Evolutionary conservation across 75 land plant species (phyloP), one percentile per base, ranked within the genome.

Genomic region (Cunninghamia lanceolata): DNA sequence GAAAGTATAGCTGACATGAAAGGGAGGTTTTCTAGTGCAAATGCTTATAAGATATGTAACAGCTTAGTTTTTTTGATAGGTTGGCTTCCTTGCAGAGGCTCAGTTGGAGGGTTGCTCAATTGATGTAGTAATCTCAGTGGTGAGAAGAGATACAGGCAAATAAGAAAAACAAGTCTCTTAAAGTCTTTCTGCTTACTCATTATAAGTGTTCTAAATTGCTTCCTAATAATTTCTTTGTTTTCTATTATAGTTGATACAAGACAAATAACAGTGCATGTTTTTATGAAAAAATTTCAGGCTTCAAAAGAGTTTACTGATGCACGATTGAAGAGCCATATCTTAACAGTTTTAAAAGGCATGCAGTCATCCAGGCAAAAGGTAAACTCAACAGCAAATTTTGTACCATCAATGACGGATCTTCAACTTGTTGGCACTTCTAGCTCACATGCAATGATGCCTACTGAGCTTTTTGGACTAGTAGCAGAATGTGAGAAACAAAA

Each of bases 51-150:
- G 77, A 15, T 17, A 52, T 85, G 50, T 39, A 28, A 32, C 32
- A 15, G 56, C 2, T 75, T 7, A 32, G 4, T 53, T 38, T 45
- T 79, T 85, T 85, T 87, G 46, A 39, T 75, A 98, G 99, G 99
- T 98, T 90, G 99, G 99, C 1, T 98, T 98, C 86, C 82, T 98
- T 7, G 90, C 95, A 19, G 99, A 98, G 89, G 99, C 99, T 83
- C 99, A 98, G 85, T 32, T 90, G 39, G 97, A 93, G 40, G 91
- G 94, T 75, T 93, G 95, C 83, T 89, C 99, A 74, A 85, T 90
- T 59, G 98, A 98, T 28, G 74, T 89, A 0, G 89, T 98, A 8
- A 83, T 93, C 78, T 90, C 91, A 82, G 94, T 95, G 86, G 99
- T 98, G 90, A 80, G 82, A 45, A n/a, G 81, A 39, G 30, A 42